Evolutionary conservation across 208 protist species (phyloP).

Genomic region (Trypanosoma congolense): DNA sequence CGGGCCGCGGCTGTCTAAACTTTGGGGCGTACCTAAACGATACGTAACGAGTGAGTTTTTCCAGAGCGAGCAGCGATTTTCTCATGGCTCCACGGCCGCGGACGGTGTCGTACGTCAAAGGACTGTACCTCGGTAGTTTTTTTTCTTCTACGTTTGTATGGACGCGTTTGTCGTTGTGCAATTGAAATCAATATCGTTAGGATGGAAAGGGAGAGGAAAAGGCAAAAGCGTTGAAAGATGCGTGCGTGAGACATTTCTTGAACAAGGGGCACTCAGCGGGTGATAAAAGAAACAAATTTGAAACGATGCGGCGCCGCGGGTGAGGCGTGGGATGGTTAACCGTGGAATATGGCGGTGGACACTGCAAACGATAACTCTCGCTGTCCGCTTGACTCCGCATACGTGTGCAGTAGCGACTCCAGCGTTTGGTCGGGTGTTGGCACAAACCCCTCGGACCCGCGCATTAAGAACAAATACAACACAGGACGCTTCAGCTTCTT

Average conservation of each 20-base stretch:
- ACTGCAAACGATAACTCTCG: slow-evolving; percentile 50
- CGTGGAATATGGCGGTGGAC: slow-evolving; percentile 56
- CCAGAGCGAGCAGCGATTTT: neutral
- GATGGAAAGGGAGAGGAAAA: no score
- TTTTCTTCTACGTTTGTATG: no score
- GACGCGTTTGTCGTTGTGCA: no score
- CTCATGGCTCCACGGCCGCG: slow-evolving; percentile 7
- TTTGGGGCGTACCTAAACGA: slow-evolving; percentile 68
- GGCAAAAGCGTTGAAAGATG: no score
- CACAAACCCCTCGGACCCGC: slow-evolving; percentile 65
- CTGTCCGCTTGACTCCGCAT: slow-evolving; percentile 32
- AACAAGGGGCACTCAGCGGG: no score
- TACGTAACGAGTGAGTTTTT: slow-evolving; percentile 29
- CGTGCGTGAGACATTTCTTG: no score
- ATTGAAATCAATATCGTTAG: no score
- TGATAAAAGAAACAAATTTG: no score
- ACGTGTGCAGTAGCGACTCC: slow-evolving; percentile 43
- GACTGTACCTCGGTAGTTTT: no score
- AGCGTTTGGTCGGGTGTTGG: slow-evolving; percentile 65
- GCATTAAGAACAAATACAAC: slow-evolving; percentile 58
- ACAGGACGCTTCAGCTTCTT: slow-evolving; percentile 40
- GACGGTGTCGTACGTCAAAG: no score
- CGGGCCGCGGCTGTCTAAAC: slow-evolving; percentile 53
- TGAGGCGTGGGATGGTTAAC: slow-evolving; percentile 23
- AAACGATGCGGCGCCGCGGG: slow-evolving; percentile 7